Conservation (phyloP, 129 eudicot species). For the Flaveria bidentis region DNA sequence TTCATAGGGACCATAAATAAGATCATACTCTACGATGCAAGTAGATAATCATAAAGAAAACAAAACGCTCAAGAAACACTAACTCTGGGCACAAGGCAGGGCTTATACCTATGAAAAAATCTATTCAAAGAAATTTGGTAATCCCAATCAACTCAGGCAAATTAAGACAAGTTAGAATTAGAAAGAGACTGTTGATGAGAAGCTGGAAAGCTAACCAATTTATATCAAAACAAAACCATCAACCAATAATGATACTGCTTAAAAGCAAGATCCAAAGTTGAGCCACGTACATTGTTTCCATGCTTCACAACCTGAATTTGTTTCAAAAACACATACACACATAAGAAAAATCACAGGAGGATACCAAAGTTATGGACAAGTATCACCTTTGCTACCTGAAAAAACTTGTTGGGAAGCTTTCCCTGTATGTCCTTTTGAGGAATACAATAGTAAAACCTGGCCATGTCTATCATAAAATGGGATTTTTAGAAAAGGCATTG, state of each 20-base stretch:
- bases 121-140: not conserved
- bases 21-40: constrained; percentile 9
- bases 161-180: not conserved
- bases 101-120: not conserved
- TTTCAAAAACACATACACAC: constrained; percentile 16
- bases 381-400: constrained; percentile 62
- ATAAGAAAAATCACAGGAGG: constrained; percentile 22
- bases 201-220: not conserved
- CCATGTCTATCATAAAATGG: constrained; percentile 93
- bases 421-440: not conserved
- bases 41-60: constrained; percentile 5
- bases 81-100: constrained; percentile 22
- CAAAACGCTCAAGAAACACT: constrained; percentile 18
- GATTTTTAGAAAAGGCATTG: constrained; percentile 39
- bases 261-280: constrained; percentile 90
- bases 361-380: constrained; percentile 17
- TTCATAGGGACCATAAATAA: not conserved
- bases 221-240: not conserved
- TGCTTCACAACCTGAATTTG: constrained; percentile 73
- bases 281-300: constrained; percentile 92
- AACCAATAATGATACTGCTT: constrained; percentile 47
- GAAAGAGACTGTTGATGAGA: not conserved
- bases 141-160: constrained; percentile 5
- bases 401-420: constrained; percentile 75
- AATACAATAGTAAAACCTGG: constrained; percentile 56